Evolutionary conservation across 306 rosid species (phyloP).

Genomic region (Begonia loranthoides): DNA sequence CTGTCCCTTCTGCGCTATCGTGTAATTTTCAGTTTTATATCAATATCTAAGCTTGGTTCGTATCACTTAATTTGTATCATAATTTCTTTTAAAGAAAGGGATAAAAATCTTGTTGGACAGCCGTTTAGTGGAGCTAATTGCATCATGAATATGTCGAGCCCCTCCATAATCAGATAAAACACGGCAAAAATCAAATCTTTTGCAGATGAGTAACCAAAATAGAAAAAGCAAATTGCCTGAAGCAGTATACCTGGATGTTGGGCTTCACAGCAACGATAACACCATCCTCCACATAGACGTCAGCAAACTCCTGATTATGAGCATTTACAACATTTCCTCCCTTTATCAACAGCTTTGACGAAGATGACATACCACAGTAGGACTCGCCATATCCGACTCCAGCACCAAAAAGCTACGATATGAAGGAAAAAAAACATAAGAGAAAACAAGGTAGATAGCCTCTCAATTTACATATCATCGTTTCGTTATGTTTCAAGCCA

Average conservation of each 20-base stretch:
- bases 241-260: slow-evolving; percentile 30
- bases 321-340: slow-evolving; percentile 81
- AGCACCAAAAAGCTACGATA: slow-evolving; percentile 54
- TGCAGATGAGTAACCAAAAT: background rate
- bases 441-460: too few relatives aligned
- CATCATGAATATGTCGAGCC: slow-evolving; percentile 1
- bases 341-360: slow-evolving; percentile 55
- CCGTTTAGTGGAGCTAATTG: background rate
- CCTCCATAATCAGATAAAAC: background rate
- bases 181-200: background rate
- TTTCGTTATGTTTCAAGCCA: too few relatives aligned
- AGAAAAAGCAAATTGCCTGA: background rate
- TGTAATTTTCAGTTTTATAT: too few relatives aligned
- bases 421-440: too few relatives aligned
- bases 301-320: slow-evolving; percentile 60
- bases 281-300: slow-evolving; percentile 77
- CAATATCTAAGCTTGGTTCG: too few relatives aligned
- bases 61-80: too few relatives aligned
- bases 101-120: too few relatives aligned
- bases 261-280: slow-evolving; percentile 62
- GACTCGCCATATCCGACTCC: slow-evolving; percentile 39
- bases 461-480: too few relatives aligned
- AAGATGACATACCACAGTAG: slow-evolving; percentile 21
- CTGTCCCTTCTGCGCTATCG: too few relatives aligned
- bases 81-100: too few relatives aligned